Evolutionary conservation across 768 basidiomycete genomes (phyloP).

Genomic region (Leccinellum rugosiceps): DNA sequence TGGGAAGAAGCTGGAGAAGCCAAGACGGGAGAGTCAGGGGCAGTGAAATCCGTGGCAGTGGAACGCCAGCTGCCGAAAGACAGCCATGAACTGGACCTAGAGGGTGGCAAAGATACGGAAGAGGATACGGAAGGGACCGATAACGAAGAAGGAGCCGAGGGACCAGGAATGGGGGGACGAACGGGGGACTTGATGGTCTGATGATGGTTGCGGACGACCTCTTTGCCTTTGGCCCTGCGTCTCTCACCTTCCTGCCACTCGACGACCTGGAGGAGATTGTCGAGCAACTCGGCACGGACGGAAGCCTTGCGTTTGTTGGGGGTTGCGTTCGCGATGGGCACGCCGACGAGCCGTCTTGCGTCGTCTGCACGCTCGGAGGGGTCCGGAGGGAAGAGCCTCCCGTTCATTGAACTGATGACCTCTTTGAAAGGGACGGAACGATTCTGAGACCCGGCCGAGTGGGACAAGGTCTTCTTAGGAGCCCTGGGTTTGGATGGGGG

Average conservation of each 20-base stretch:
- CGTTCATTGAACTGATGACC: conserved; percentile 56
- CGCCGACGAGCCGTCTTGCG: conserved; percentile 27
- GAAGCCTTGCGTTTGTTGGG: conserved; percentile 20
- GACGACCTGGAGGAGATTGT: conserved; percentile 41
- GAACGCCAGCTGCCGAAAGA: conserved; percentile 43
- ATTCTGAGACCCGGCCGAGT: conserved; percentile 18
- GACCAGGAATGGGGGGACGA: conserved; percentile 14
- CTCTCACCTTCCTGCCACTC: conserved; percentile 42
- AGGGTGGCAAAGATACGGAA: conserved; percentile 21
- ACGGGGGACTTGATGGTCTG: conserved; percentile 7
- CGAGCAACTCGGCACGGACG: conserved; percentile 37
- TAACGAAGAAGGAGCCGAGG: conserved; percentile 15
- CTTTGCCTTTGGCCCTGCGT: conserved; percentile 38
- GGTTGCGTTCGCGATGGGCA: conserved; percentile 15
- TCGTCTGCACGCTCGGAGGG: conserved; percentile 31
- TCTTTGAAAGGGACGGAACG: conserved; percentile 52
- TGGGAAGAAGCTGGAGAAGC: conserved; percentile 28
- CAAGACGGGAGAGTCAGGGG: conserved; percentile 33
- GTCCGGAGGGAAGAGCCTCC: conserved; percentile 51
- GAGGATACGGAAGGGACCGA: conserved; percentile 26
- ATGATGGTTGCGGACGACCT: conserved; percentile 32
- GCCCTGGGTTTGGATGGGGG: conserved; percentile 20
- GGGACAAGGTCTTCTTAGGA: conserved; percentile 2
- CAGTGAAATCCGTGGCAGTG: conserved; percentile 33
- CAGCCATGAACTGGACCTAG: conserved; percentile 41